Base-by-base conservation (phyloP, 768 basidiomycete genomes). In the Chalciporus sphaerocephalus region DNA sequence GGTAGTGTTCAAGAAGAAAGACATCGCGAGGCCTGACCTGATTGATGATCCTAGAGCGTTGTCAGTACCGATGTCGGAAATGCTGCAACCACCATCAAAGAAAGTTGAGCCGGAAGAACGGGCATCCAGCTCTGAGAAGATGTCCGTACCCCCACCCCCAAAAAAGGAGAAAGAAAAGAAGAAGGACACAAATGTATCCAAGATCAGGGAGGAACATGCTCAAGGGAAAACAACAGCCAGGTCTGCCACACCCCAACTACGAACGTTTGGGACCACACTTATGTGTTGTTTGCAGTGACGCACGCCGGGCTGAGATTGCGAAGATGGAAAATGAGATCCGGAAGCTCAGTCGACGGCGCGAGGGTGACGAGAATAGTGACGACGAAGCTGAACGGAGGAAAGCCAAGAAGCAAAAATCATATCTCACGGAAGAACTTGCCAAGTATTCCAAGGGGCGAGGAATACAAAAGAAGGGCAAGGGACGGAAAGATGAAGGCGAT, bases 251-350 rank as follows among this genome's bases (percentile, higher is more conserved):
- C 5, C 28, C 11, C 15, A 11, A 4, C 15, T n/a, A 13, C 30
- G 15, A 32, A 5, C 5, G 9, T 32, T n/a, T n/a, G 15, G 6
- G 5, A 32, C n/a, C 15, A 32, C 5, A 6, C 30, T 32, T n/a
- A 32, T n/a, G 15, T 6, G 39, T 39, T 17, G 5, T 22, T 27
- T 37, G 4, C 47, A 92, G 86, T 42, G 73, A 74, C 25, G 66
- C 76, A 10, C 85, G 87, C 17, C 79, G 84, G 58, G 72, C 80
- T 6, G 83, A 92, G 61, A 89, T 96, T 40, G 84, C 83, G 54
- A 84, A 78, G 56, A 89, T 97, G 83, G 91, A 97, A 64, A 81
- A 80, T 6, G 87, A 92, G 36, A 87, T 97, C 44, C 84, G 89
- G 20, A 85, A 79, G 50, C 78, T 95, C 6, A 73, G 80, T 22